These are phyloP conservation scores for Clarireedia sp. DNA, from an alignment of 2,329 filamentous ascomycete genomes.

Conservation along the genomic window DNA sequence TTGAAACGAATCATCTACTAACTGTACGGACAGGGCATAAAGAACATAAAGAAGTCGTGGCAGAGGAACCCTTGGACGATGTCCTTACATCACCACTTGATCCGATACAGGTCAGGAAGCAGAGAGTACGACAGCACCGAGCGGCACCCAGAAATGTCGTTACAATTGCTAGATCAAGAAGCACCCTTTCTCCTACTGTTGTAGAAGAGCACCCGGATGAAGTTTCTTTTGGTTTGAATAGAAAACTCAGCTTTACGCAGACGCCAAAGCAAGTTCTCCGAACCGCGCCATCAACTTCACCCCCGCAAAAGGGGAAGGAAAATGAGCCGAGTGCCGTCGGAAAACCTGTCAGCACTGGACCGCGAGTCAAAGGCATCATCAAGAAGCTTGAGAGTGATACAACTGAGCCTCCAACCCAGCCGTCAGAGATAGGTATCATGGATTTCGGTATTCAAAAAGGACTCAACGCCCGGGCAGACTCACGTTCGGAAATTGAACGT, in stretches of 20 bases:
- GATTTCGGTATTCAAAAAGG: neutral
- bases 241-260: neutral
- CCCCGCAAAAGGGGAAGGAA: neutral
- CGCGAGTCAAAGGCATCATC: neutral
- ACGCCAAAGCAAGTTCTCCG: neutral
- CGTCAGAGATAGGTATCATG: neutral
- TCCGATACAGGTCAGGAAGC: conserved; percentile 21
- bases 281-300: neutral
- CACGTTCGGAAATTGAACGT: neutral
- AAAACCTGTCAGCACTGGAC: neutral
- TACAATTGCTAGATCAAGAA: conserved; percentile 1
- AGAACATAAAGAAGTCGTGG: neutral
- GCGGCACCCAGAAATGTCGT: neutral
- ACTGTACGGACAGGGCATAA: neutral
- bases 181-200: conserved; percentile 4
- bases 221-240: neutral
- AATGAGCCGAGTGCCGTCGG: neutral
- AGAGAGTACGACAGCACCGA: conserved; percentile 5
- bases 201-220: conserved; percentile 7
- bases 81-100: conserved; percentile 1
- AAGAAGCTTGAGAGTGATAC: neutral
- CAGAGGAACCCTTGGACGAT: neutral
- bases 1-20: neutral
- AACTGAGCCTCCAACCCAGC: neutral
- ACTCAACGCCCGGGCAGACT: neutral